Percentiles rank a stretch among this genome's conserved stretches.
Evolutionary conservation across 164 flowering plant species (phyloP).

Genomic region (Akebia trifoliata): DNA sequence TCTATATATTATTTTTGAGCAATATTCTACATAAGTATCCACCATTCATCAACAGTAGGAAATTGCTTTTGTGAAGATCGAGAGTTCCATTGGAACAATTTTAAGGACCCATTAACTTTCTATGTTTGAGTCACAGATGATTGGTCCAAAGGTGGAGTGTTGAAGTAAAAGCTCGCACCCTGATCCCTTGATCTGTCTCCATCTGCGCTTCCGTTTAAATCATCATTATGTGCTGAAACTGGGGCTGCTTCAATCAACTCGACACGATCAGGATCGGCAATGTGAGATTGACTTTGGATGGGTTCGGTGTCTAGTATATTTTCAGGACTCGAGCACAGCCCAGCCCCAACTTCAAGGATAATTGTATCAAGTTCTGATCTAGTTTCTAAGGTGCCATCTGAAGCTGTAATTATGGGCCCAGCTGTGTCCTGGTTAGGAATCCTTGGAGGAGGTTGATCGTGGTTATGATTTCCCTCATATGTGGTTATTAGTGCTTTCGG

Average conservation of each 20-base stretch:
- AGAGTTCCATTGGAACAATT: background rate
- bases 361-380: slow-evolving; percentile 31
- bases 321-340: slow-evolving; percentile 41
- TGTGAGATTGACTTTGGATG: slow-evolving; percentile 18
- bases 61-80: background rate
- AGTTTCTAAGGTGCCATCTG: background rate
- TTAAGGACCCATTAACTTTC: slow-evolving; percentile 1
- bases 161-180: background rate
- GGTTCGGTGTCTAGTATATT: slow-evolving; percentile 22
- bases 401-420: slow-evolving; percentile 20
- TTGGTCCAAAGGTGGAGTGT: slow-evolving; percentile 5
- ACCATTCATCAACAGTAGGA: background rate
- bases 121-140: background rate
- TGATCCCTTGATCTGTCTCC: slow-evolving; percentile 30
- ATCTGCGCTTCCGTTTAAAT: slow-evolving; percentile 31
- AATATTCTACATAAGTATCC: background rate
- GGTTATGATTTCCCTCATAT: slow-evolving; percentile 93
- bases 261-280: slow-evolving; percentile 15
- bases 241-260: slow-evolving; percentile 12
- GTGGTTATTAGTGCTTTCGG: slow-evolving; percentile 93
- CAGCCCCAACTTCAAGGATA: slow-evolving; percentile 73
- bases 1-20: too few species aligned
- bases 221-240: slow-evolving; percentile 34
- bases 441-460: slow-evolving; percentile 73
- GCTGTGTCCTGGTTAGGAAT: slow-evolving; percentile 49